Conservation (phyloP, 192 early-diverging fungal species). For the Linnemannia hyalina region DNA sequence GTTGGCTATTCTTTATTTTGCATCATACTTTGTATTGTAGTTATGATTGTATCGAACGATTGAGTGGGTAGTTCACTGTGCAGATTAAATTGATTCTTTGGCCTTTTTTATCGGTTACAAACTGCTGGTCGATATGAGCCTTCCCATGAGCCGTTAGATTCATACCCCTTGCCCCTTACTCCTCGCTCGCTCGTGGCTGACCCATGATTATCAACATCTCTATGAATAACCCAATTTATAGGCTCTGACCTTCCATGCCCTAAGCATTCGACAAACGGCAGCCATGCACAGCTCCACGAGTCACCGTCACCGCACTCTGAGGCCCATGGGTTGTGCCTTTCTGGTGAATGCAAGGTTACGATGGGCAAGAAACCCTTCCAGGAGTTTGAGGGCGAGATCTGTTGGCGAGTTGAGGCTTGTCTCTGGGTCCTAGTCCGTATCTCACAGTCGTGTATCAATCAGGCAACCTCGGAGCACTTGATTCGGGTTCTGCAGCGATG, state of each 20-base stretch:
- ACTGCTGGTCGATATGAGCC: constrained; percentile 14
- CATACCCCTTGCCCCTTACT: background rate
- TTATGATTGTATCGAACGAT: background rate
- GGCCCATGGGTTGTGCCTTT: background rate
- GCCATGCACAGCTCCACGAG: constrained; percentile 20
- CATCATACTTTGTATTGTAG: background rate
- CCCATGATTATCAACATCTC: background rate
- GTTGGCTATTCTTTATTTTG: background rate
- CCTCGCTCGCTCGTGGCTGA: background rate
- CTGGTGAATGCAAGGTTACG: background rate
- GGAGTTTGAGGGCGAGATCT: constrained; percentile 59
- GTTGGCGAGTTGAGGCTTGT: constrained; percentile 51
- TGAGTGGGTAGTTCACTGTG: background rate
- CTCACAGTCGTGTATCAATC: constrained; percentile 54
- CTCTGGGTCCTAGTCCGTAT: constrained; percentile 59
- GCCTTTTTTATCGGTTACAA: background rate
- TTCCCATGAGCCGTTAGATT: constrained; percentile 1
- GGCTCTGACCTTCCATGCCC: constrained; percentile 20
- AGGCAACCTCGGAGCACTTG: constrained; percentile 59
- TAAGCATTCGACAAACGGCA: constrained; percentile 21
- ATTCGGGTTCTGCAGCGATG: constrained; percentile 62
- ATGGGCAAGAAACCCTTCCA: constrained; percentile 15
- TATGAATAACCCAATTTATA: constrained; percentile 3
- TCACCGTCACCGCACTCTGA: background rate
- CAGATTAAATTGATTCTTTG: background rate